Percentiles rank a stretch among this genome's conserved stretches.
Evolutionary conservation across 257 asterid genomes (phyloP).

Genomic region (Ehretia macrophylla): DNA sequence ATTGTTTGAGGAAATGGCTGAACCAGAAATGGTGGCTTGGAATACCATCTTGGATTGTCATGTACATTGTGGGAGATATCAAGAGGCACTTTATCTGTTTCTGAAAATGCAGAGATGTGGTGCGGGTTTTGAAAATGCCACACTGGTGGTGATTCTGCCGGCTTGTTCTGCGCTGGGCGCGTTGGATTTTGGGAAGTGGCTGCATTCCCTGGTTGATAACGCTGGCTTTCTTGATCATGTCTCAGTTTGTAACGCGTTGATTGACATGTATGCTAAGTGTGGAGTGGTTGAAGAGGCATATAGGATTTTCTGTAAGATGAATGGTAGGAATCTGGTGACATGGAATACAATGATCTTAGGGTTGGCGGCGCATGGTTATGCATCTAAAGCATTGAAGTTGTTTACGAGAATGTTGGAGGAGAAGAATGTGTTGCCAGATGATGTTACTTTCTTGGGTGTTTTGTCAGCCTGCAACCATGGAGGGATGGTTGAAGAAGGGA

Average conservation of each 20-base stretch:
- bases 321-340: constrained; percentile 4
- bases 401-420: constrained; percentile 4
- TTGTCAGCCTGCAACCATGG: constrained; percentile 16
- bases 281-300: constrained; percentile 12
- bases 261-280: constrained; percentile 19
- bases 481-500: constrained; percentile 17
- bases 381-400: constrained; percentile 7
- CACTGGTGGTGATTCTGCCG: constrained; percentile 6
- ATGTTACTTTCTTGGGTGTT: constrained; percentile 12
- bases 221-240: background rate
- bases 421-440: constrained; percentile 4
- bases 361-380: constrained; percentile 8
- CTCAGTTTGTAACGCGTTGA: constrained; percentile 5
- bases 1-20: constrained; percentile 8
- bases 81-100: constrained; percentile 10
- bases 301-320: constrained; percentile 4
- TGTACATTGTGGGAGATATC: constrained; percentile 1
- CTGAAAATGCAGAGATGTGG: constrained; percentile 6
- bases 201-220: constrained; percentile 8
- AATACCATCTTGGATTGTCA: constrained; percentile 11
- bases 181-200: constrained; percentile 7
- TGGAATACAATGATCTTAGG: constrained; percentile 14
- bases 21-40: constrained; percentile 9
- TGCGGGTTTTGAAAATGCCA: constrained; percentile 10
- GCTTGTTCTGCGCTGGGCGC: constrained; percentile 13